phyloP scores from a whole-genome alignment of 257 asterid species.

The Ligustrum vulgare region DNA sequence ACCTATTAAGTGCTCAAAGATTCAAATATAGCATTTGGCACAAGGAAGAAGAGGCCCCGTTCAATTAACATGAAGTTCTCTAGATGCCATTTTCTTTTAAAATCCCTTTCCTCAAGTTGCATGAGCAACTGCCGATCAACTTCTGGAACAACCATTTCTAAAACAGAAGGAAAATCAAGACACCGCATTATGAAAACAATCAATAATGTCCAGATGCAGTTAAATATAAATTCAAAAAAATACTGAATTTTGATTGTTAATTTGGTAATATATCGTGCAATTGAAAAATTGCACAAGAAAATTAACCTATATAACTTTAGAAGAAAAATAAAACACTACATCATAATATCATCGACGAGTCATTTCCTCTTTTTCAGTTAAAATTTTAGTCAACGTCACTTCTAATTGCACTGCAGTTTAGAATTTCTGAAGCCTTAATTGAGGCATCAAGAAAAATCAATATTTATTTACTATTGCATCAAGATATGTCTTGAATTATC shows the following conservation, averaged over 20 bases:
- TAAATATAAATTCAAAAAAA: slow-evolving; percentile 12
- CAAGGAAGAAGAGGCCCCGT: too few species aligned
- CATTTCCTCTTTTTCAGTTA: too few species aligned
- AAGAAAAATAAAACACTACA: slow-evolving; percentile 16
- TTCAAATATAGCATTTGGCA: too few species aligned
- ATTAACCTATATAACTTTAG: background rate
- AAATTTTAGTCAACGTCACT: too few species aligned
- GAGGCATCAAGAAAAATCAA: too few species aligned
- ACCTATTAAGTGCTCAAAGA: too few species aligned
- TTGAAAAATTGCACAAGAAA: background rate
- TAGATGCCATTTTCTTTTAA: slow-evolving; percentile 74
- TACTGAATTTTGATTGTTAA: background rate
- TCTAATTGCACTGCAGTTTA: too few species aligned
- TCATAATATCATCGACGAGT: too few species aligned
- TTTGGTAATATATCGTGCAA: background rate
- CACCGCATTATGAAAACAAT: slow-evolving; percentile 5
- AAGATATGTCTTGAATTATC: too few species aligned
- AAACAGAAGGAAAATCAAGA: slow-evolving; percentile 31
- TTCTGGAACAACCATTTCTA: slow-evolving; percentile 95
- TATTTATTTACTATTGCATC: too few species aligned
- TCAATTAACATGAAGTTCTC: slow-evolving; percentile 94
- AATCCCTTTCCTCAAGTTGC: slow-evolving; percentile 88
- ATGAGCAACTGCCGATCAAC: slow-evolving; percentile 67
- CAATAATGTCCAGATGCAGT: background rate
- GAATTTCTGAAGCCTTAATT: too few species aligned